Conservation (phyloP, 2,329 filamentous ascomycete genomes). For the Nigrospora osmanthi region DNA sequence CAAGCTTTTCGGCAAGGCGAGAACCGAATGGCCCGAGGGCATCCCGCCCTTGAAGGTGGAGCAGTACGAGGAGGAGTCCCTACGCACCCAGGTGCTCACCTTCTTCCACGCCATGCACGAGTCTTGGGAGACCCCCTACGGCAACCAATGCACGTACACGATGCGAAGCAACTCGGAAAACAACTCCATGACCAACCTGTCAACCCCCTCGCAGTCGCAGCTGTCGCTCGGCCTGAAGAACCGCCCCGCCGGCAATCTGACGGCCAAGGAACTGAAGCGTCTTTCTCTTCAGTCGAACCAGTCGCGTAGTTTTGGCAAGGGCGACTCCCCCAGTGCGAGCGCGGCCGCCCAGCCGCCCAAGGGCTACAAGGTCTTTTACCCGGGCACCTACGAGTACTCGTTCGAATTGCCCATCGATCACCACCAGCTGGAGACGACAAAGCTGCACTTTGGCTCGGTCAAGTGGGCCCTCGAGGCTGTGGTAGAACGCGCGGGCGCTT, state of each 20-base stretch:
- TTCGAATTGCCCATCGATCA: conserved; percentile 90
- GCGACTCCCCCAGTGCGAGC: conserved; percentile 60
- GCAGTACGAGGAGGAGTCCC: conserved; percentile 72
- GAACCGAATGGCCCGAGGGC: conserved; percentile 94
- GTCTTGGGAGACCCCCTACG: conserved; percentile 52
- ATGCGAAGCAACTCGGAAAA: conserved; percentile 31
- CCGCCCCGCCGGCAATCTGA: conserved; percentile 22
- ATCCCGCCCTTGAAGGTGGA: conserved; percentile 84
- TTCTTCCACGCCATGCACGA: conserved; percentile 80
- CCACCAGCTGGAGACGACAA: conserved; percentile 80
- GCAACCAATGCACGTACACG: conserved; percentile 53
- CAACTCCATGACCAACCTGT: conserved; percentile 24
- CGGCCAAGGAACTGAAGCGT: conserved; percentile 50
- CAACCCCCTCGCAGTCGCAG: conserved; percentile 20
- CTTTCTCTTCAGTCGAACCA: conserved; percentile 75
- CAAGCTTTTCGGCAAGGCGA: conserved; percentile 75
- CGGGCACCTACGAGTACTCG: conserved; percentile 58
- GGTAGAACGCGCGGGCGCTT: conserved; percentile 80
- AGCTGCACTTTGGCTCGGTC: conserved; percentile 77
- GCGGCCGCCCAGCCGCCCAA: conserved; percentile 41
- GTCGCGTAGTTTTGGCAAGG: conserved; percentile 78
- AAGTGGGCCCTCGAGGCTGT: conserved; percentile 82
- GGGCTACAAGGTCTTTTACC: conserved; percentile 79
- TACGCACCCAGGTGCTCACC: conserved; percentile 81
- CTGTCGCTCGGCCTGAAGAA: conserved; percentile 23